Base-by-base conservation (phyloP, 2,329 filamentous ascomycete species). In the Cryoendolithus antarcticus region DNA sequence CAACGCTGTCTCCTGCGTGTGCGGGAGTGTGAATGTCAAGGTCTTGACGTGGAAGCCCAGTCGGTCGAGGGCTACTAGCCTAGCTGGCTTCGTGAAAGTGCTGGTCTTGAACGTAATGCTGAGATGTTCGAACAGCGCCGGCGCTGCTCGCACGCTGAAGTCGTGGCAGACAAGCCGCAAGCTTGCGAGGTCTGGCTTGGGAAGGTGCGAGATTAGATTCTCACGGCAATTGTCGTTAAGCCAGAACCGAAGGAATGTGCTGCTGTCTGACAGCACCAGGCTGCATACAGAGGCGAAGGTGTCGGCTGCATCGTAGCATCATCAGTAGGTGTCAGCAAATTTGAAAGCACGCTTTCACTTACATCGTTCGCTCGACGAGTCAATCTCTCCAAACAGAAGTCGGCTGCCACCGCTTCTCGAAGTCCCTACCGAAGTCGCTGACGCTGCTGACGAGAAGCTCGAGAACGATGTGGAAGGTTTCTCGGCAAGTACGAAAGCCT, bases 11-110 rank as follows among this genome's bases (percentile, higher is more conserved):
- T 82, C 74, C n/a, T 74, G 65, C 5, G 75, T 77, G 62, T 93
- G 85, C 21, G 83, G 74, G 49, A 93, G 73, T 55, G 70, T 71
- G 63, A 94, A 93, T 41, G 74, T 82, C 39, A 93, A 69, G 43
- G 80, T 80, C 61, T 84, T 77, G 52, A 93, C 74, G 59, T 89
- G 76, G 49, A 78, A 77, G 41, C 86, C 86, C 51, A 94, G 78
- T 44, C 82, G 72, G 43, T 77, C 74, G 41, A 94, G 69, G 15
- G 85, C 84, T 44, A 80, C 75, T 48, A 91, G 69, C 37, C 82
- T 74, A 46, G 75, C 72, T 28, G 79, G 75, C 51, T 78, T 80
- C 37, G 82, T 86, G 57, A 93, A 88, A 42, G 80, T 80, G 53
- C 72, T 81, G 37, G 83, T 67, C 24, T 75, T 74, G 63, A 88